phyloP scores from a whole-genome alignment of 495 filamentous ascomycete species.

The Glonium stellatum region DNA sequence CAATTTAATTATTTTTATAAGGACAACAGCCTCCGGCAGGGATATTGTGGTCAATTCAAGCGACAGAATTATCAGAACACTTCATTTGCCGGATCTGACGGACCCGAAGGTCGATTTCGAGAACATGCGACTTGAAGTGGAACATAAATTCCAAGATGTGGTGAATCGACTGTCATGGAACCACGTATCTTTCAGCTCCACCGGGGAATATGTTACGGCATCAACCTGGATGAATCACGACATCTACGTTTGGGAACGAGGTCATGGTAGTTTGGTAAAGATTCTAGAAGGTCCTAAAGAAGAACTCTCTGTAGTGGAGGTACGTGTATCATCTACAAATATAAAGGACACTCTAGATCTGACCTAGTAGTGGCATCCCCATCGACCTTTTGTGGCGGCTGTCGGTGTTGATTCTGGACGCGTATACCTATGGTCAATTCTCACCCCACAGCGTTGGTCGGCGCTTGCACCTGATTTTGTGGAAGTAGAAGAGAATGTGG shows the following conservation, averaged over 20 bases:
- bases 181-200: slow-evolving; percentile 82
- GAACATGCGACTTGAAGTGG: slow-evolving; percentile 77
- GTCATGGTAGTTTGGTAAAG: slow-evolving; percentile 85
- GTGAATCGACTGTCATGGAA: slow-evolving; percentile 94
- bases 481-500: slow-evolving; percentile 96
- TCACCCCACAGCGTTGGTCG: slow-evolving; percentile 90
- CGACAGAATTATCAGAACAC: slow-evolving; percentile 85
- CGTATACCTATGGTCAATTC: slow-evolving; percentile 89
- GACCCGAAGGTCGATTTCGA: slow-evolving; percentile 53
- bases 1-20: slow-evolving; percentile 81
- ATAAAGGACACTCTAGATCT: not conserved
- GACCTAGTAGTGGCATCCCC: slow-evolving; percentile 68
- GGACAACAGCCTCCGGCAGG: slow-evolving; percentile 73
- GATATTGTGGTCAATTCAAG: slow-evolving; percentile 84
- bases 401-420: slow-evolving; percentile 83
- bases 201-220: slow-evolving; percentile 86
- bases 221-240: slow-evolving; percentile 96
- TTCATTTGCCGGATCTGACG: slow-evolving; percentile 62
- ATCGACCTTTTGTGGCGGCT: slow-evolving; percentile 78
- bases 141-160: slow-evolving; percentile 97
- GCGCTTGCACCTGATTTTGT: slow-evolving; percentile 93
- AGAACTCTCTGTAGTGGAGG: slow-evolving; percentile 84
- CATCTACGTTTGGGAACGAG: slow-evolving; percentile 96
- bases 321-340: slow-evolving; percentile 5
- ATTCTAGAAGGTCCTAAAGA: slow-evolving; percentile 94